Percentiles rank a stretch among this genome's conserved stretches.
These are phyloP conservation scores for Mortierella sp. DNA, from an alignment of 371 early-diverging fungal species.

Conservation along the genomic window DNA sequence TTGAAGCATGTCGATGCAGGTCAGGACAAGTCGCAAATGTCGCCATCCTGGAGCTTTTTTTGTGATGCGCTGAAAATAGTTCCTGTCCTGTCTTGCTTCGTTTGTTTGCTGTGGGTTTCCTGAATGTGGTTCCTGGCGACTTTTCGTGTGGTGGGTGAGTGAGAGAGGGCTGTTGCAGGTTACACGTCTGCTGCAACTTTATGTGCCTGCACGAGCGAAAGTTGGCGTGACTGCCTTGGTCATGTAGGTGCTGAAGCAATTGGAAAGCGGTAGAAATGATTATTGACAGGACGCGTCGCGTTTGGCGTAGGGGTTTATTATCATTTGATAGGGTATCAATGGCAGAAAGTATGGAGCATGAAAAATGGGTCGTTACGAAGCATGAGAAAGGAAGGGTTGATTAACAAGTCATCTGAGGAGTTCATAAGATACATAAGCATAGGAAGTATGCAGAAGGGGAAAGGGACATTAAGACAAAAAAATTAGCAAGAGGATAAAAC, in stretches of 20 bases:
- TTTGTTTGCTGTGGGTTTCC: background rate
- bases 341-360: background rate
- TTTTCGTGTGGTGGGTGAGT: background rate
- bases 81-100: no score
- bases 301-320: no score
- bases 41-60: constrained; percentile 27
- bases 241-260: no score
- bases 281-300: no score
- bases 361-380: background rate
- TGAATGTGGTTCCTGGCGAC: background rate
- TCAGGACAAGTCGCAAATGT: constrained; percentile 51
- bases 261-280: no score
- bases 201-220: no score
- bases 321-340: no score
- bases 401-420: background rate
- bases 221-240: no score
- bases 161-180: background rate
- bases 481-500: background rate
- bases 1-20: constrained; percentile 55
- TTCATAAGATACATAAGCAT: constrained; percentile 11
- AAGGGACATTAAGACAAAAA: background rate
- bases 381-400: background rate
- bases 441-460: no score
- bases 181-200: no score
- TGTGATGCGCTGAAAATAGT: no score